A percentile compares a stretch with the other conserved stretches of the same genome.
Conservation (phyloP, 805 yeast genomes). For the Candida gorgasii region DNA sequence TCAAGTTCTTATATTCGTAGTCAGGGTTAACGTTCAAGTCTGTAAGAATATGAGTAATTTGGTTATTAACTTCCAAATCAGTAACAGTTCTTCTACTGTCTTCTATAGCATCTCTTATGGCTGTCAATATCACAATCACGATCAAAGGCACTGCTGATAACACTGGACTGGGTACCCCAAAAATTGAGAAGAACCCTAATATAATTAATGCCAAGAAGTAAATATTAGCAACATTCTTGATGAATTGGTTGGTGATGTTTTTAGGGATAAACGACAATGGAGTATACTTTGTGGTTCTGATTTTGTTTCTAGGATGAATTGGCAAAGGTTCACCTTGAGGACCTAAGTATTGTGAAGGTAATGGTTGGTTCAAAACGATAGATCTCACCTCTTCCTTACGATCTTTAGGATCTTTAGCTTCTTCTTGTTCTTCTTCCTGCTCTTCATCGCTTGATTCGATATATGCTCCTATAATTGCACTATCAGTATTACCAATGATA, state of each 20-base stretch:
- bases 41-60: conserved; percentile 61
- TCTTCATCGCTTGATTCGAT: conserved; percentile 22
- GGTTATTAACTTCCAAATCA: conserved; percentile 77
- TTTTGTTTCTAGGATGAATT: conserved; percentile 82
- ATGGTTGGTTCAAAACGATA: conserved; percentile 57
- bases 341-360: conserved; percentile 60
- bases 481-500: conserved; percentile 20
- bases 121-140: conserved; percentile 74
- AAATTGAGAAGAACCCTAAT: conserved; percentile 73
- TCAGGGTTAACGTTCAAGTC: conserved; percentile 26
- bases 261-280: conserved; percentile 88
- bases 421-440: conserved; percentile 25
- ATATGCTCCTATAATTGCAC: conserved; percentile 26
- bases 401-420: conserved; percentile 34
- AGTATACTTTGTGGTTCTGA: conserved; percentile 93
- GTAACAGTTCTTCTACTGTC: conserved; percentile 73
- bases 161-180: conserved; percentile 81
- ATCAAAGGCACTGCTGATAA: conserved; percentile 75
- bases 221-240: conserved; percentile 80
- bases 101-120: conserved; percentile 77
- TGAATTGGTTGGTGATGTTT: conserved; percentile 74
- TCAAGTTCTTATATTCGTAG: conserved; percentile 47
- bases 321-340: conserved; percentile 58
- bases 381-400: conserved; percentile 39
- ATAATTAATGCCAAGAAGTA: conserved; percentile 81